Evolutionary conservation across 306 rosid species (phyloP), one percentile per base, ranked within the genome.

Genomic region (Bauhinia variegata): DNA sequence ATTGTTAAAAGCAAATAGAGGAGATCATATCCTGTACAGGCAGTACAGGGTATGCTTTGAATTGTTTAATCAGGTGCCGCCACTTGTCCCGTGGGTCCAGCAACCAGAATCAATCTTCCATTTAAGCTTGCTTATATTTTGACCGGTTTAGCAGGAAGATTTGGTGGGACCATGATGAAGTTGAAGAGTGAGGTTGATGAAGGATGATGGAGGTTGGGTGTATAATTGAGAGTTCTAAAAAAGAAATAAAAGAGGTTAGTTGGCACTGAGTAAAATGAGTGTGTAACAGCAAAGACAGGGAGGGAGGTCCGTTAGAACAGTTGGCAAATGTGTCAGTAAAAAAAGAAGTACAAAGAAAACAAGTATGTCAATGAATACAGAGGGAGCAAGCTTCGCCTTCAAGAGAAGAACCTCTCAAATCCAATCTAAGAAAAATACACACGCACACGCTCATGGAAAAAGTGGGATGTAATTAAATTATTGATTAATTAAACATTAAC

Each of bases 281-380:
- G 96, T 86, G 87, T 72, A 87, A 88, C 97, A 90, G 89, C 91
- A 67, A 70, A 79, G 78, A 13, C 46, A 48, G 73, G 78, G n/a
- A n/a, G n/a, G n/a, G 74, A 75, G 75, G 71, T 77, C 68, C n/a
- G n/a, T n/a, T n/a, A 75, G 74, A 78, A 89, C 82, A 80, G 97
- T 84, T 81, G 96, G 96, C 99, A 85, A 81, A 67, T 82, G 95
- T 88, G 99, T 90, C 99, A 82, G 97, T 88, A 76, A 63, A 41
- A n/a, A n/a, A n/a, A n/a, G n/a, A n/a, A n/a, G n/a, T n/a, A n/a
- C n/a, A n/a, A n/a, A n/a, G 56, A 53, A 79, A 79, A 56, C 62
- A 81, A 63, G 79, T 23, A 81, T 68, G 86, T 79, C 77, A 80
- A 85, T 78, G 87, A 78, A 80, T 79, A 89, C 75, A 66, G 16